Evolutionary conservation across 441 rosid genomes (phyloP), one percentile per base, ranked within the genome.

Genomic region (Croton laevigatus): DNA sequence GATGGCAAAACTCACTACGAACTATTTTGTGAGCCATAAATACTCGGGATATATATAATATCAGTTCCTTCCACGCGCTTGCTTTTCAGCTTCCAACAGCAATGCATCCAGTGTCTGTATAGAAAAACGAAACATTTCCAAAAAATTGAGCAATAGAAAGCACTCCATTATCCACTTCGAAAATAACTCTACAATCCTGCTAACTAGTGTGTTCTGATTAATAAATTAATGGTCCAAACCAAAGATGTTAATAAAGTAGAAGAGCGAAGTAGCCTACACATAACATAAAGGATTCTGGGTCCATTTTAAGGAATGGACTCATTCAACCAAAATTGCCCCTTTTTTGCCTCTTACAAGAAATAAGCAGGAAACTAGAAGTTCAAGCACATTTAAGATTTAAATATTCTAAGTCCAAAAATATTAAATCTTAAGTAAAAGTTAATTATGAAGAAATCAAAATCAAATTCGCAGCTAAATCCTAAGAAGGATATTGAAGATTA

Each of bases 91-190:
- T 82, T 93, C 99, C 81, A 93, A 66, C 13, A 98, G 99, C 80
- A 96, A 80, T 79, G 93, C 97, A 66, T 93, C 99, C 90, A 96
- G 73, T 59, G 97, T 93, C 99, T 96, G 81, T 53, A 70, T n/a
- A n/a, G 71, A 68, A 62, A 52, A 5, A 45, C 48, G 27, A 8
- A 62, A 75, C 48, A 37, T 17, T 9, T 51, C 3, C 23, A 16
- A 0, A 62, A 38, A 42, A 49, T 19, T 16, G 8, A 49, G 20
- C 53, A 49, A 49, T 27, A 34, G 40, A 71, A 12, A 51, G 38
- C 52, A 38, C 22, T 20, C 51, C 58, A 40, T 17, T 3, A 10
- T 53, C 51, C 23, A 62, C 2, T n/a, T 49, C 8, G 51, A 42
- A 32, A 8, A 14, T 8, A n/a, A 64, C 3, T 62, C 51, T 8